phyloP scores from a whole-genome alignment of 805 yeast genomes.

The Groenewaldozyma tartarivorans region DNA sequence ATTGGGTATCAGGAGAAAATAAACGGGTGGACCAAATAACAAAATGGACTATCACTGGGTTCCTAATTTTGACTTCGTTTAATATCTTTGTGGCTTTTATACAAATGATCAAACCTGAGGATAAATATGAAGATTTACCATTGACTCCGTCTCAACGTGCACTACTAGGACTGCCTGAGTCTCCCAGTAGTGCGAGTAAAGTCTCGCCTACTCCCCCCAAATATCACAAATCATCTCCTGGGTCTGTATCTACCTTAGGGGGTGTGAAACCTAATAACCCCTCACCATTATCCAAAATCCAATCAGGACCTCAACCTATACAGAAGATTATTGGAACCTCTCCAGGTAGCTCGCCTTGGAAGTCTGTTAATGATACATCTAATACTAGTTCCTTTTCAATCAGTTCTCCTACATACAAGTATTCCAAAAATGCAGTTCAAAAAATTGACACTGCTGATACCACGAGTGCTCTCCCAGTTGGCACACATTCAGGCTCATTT shows the following conservation, averaged over 20 bases:
- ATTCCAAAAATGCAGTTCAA: background rate
- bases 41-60: no score
- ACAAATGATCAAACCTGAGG: constrained; percentile 10
- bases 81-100: constrained; percentile 12
- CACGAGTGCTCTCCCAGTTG: background rate
- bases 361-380: background rate
- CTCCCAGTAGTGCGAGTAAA: constrained; percentile 12
- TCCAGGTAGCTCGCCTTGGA: no score
- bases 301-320: no score
- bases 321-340: background rate
- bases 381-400: background rate
- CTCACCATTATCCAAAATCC: constrained; percentile 9
- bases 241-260: no score
- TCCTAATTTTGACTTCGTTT: no score
- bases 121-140: constrained; percentile 20
- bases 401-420: background rate
- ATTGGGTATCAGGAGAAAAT: no score
- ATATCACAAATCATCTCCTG: constrained; percentile 15
- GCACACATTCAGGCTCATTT: constrained; percentile 1
- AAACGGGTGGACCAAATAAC: no score
- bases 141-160: constrained; percentile 20
- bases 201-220: constrained; percentile 20
- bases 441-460: background rate
- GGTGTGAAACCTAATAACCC: constrained; percentile 15
- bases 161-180: constrained; percentile 22